Conservation (phyloP, 768 basidiomycete genomes). For the Lactarius hengduanensis region DNA sequence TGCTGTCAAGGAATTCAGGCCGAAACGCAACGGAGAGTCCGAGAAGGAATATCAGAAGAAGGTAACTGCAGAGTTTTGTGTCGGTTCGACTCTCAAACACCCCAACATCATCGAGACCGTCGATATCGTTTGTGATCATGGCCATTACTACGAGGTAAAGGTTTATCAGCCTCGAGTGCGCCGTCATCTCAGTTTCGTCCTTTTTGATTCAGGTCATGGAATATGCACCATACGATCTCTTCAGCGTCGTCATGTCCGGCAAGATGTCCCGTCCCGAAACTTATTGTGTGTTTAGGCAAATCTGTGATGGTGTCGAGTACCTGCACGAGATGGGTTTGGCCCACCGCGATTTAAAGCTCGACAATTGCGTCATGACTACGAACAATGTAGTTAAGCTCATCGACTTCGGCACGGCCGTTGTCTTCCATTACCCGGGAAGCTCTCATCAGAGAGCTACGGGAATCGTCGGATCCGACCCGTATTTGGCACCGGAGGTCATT, state of each 20-base stretch:
- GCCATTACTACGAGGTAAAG: slow-evolving; percentile 95
- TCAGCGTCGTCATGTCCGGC: slow-evolving; percentile 99
- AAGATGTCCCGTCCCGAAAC: slow-evolving; percentile 99
- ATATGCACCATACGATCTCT: slow-evolving; percentile 97
- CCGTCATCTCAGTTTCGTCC: slow-evolving; percentile 15
- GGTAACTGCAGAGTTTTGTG: slow-evolving; percentile 98
- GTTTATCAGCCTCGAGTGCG: slow-evolving; percentile 6
- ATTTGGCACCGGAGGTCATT: slow-evolving; percentile 96
- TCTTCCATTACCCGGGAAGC: slow-evolving; percentile 98
- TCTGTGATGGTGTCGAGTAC: slow-evolving; percentile 97
- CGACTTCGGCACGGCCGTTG: slow-evolving; percentile 99
- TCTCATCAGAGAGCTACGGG: slow-evolving; percentile 75
- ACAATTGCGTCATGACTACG: slow-evolving; percentile 99
- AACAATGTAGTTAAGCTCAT: slow-evolving; percentile 97
- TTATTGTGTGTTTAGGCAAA: slow-evolving; percentile 98
- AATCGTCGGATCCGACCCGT: slow-evolving; percentile 95
- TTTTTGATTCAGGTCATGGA: slow-evolving; percentile 82
- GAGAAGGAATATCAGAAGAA: slow-evolving; percentile 99
- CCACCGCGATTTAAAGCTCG: slow-evolving; percentile 97
- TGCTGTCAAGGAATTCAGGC: slow-evolving; percentile 97
- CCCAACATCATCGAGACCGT: slow-evolving; percentile 96
- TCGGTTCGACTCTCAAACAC: slow-evolving; percentile 92
- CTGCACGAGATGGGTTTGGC: slow-evolving; percentile 97
- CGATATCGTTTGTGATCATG: slow-evolving; percentile 96
- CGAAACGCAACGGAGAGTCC: slow-evolving; percentile 81